phyloP scores from a whole-genome alignment of 106 monocot genomes.

The Vanilla planifolia region DNA sequence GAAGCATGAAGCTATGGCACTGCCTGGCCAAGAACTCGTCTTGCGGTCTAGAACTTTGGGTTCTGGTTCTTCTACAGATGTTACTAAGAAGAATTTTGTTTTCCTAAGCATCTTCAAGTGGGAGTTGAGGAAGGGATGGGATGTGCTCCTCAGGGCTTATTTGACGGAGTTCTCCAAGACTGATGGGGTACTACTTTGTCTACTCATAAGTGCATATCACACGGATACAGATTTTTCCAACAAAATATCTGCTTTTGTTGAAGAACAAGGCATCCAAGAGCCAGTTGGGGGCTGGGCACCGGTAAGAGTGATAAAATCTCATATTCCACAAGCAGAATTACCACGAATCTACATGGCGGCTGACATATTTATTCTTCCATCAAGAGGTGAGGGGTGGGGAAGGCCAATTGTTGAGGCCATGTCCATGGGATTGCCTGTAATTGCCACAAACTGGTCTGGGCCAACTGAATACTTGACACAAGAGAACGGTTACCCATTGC shows the following conservation, averaged over 20 bases:
- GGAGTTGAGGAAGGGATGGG: constrained; percentile 71
- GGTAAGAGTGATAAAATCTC: constrained; percentile 23
- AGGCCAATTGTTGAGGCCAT: constrained; percentile 64
- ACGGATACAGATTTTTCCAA: constrained; percentile 26
- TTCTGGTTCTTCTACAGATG: background rate
- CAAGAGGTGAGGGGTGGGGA: constrained; percentile 68
- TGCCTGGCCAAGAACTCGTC: constrained; percentile 9
- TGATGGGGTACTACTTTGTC: constrained; percentile 28
- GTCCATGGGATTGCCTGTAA: constrained; percentile 57
- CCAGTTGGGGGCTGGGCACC: constrained; percentile 32
- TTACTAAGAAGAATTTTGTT: too few relatives aligned
- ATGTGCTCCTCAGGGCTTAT: constrained; percentile 43
- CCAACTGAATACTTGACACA: constrained; percentile 50
- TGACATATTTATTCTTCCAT: constrained; percentile 49
- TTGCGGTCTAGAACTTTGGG: background rate
- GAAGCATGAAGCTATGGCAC: constrained; percentile 20
- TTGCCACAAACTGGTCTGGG: constrained; percentile 59
- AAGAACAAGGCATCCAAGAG: constrained; percentile 2
- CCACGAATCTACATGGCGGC: constrained; percentile 48
- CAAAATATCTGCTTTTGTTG: constrained; percentile 26
- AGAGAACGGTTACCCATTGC: constrained; percentile 58
- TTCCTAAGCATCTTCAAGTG: constrained; percentile 71
- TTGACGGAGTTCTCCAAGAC: constrained; percentile 29
- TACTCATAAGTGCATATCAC: constrained; percentile 47
- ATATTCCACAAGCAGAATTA: constrained; percentile 39